These are phyloP conservation scores for Paramecium sexaurelia DNA, from an alignment of 73 alveolate genomes.

Conservation along the genomic window DNA sequence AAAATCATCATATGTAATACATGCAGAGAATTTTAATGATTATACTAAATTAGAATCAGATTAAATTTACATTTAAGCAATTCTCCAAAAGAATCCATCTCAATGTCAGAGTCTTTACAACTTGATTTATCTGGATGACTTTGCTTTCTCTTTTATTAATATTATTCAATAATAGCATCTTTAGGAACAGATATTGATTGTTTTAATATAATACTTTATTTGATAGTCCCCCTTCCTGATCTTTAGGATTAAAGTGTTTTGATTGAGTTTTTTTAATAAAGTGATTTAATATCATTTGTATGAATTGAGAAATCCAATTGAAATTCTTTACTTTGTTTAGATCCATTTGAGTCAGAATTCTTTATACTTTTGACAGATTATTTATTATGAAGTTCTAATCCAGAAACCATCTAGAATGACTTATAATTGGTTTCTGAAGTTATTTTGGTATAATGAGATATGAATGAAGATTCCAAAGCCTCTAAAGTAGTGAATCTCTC, in stretches of 20 bases:
- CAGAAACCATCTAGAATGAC: constrained; percentile 4
- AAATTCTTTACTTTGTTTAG: constrained; percentile 13
- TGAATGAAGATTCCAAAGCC: neutral
- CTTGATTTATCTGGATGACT: neutral
- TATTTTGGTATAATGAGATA: neutral
- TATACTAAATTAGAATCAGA: neutral
- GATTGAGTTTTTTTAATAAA: neutral
- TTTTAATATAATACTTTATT: neutral
- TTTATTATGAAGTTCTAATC: neutral
- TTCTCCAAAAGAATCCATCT: neutral
- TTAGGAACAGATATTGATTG: constrained; percentile 11
- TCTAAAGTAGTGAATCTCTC: neutral
- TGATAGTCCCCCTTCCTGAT: constrained; percentile 14
- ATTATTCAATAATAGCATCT: neutral
- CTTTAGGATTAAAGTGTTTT: constrained; percentile 4
- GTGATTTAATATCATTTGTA: constrained; percentile 24
- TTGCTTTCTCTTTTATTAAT: neutral
- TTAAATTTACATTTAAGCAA: neutral
- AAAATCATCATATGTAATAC: neutral
- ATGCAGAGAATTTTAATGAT: neutral
- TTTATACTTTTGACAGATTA: constrained; percentile 1
- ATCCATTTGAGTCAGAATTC: neutral
- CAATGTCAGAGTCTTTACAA: neutral
- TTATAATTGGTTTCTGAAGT: constrained; percentile 40
- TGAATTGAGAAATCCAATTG: constrained; percentile 31